Evolutionary conservation across 75 land plant species (phyloP).

Genomic region (Sequoiadendron giganteum): DNA sequence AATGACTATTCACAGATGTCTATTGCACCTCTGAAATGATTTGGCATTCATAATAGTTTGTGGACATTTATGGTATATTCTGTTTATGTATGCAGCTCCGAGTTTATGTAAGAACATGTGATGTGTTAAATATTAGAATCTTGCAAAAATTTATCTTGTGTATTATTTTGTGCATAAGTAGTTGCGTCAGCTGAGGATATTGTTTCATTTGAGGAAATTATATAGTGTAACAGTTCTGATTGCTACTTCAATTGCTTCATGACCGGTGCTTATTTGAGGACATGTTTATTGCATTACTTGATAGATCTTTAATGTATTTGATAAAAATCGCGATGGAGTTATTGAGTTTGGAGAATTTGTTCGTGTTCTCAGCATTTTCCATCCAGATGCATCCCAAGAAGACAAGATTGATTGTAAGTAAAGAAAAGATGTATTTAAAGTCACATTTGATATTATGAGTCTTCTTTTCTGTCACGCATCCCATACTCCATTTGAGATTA

Average conservation of each 20-base stretch:
- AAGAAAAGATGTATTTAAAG: background rate
- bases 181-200: background rate
- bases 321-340: conserved; percentile 69
- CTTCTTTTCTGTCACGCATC: no score
- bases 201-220: background rate
- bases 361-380: conserved; percentile 69
- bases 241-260: background rate
- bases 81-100: background rate
- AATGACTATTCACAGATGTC: background rate
- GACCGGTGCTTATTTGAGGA: background rate
- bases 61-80: background rate
- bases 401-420: conserved; percentile 77
- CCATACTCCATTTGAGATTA: no score
- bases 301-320: conserved; percentile 85
- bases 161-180: background rate
- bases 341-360: conserved; percentile 94
- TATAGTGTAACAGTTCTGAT: background rate
- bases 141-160: background rate
- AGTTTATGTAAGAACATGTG: background rate
- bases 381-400: conserved; percentile 59
- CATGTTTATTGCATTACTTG: conserved; percentile 4
- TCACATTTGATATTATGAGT: no score
- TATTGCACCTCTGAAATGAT: background rate
- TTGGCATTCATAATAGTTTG: background rate
- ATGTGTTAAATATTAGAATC: background rate